A percentile compares a stretch with the other conserved stretches of the same genome.
These are phyloP conservation scores for Lycium barbarum DNA, from an alignment of 257 asterid species.

Conservation along the genomic window DNA sequence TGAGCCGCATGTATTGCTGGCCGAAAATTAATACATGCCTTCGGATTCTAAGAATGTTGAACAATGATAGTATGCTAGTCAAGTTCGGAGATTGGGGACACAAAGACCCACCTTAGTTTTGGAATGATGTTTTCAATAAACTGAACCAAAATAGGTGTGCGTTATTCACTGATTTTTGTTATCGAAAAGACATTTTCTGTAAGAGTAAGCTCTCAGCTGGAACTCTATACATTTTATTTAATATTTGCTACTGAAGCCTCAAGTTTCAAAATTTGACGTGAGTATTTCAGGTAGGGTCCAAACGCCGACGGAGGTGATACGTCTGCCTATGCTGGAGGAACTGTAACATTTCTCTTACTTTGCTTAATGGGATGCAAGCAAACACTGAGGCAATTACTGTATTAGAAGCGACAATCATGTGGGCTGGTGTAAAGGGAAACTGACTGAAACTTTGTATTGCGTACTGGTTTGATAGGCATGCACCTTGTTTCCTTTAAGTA, in stretches of 20 bases:
- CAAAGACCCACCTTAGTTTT: background rate
- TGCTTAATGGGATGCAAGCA: constrained; percentile 39
- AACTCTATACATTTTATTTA: background rate
- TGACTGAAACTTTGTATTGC: constrained; percentile 36
- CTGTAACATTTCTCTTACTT: constrained; percentile 23
- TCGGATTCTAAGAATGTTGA: background rate
- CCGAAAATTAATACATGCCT: background rate
- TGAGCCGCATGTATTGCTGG: background rate
- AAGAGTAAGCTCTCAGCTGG: background rate
- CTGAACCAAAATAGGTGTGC: background rate
- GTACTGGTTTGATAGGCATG: constrained; percentile 48
- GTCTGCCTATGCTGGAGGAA: constrained; percentile 18
- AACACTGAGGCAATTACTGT: constrained; percentile 41
- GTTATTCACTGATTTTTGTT: background rate
- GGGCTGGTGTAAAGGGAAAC: constrained; percentile 38
- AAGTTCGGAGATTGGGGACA: background rate
- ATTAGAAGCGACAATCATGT: constrained; percentile 29
- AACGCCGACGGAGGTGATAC: constrained; percentile 75
- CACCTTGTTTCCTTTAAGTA: constrained; percentile 37
- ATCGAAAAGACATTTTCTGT: background rate
- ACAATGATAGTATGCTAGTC: background rate
- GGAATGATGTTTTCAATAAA: background rate
- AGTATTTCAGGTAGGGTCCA: constrained; percentile 71
- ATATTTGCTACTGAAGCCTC: constrained; percentile 11
- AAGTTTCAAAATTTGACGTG: background rate